phyloP scores from a whole-genome alignment of 1,284 basidiomycete species.

The Apiotrichum brassicae region DNA sequence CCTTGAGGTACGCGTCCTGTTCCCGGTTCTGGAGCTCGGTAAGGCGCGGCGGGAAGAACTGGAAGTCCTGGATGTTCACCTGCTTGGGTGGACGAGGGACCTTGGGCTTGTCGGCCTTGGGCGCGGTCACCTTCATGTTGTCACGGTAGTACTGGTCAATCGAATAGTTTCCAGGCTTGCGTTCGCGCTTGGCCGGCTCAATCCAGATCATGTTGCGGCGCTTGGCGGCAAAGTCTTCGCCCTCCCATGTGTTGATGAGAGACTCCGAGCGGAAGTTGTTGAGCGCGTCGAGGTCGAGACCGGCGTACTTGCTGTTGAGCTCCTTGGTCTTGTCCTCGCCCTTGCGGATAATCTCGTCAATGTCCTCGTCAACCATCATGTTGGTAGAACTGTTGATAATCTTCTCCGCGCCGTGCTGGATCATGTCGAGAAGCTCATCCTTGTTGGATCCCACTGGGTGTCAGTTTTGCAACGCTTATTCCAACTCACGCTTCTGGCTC shows the following conservation, averaged over 20 bases:
- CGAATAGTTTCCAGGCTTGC: slow-evolving; percentile 84
- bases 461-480: slow-evolving; percentile 12
- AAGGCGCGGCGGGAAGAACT: slow-evolving; percentile 85
- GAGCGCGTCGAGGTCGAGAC: slow-evolving; percentile 86
- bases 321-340: slow-evolving; percentile 87
- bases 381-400: slow-evolving; percentile 72
- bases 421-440: slow-evolving; percentile 97
- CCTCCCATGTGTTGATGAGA: slow-evolving; percentile 85
- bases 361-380: slow-evolving; percentile 80
- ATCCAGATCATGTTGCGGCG: slow-evolving; percentile 66
- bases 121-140: slow-evolving; percentile 62
- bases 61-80: slow-evolving; percentile 84
- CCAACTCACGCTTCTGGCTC: slow-evolving; percentile 35
- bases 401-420: slow-evolving; percentile 93
- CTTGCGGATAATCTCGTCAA: slow-evolving; percentile 86
- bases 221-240: slow-evolving; percentile 75
- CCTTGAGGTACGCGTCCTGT: slow-evolving; percentile 66
- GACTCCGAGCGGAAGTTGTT: slow-evolving; percentile 96
- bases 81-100: slow-evolving; percentile 85
- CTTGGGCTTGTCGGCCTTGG: slow-evolving; percentile 77
- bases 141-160: slow-evolving; percentile 93
- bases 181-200: slow-evolving; percentile 89
- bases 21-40: slow-evolving; percentile 84
- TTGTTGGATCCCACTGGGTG: slow-evolving; percentile 69
- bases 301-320: slow-evolving; percentile 88